These are phyloP conservation scores for Ophiostoma novo-ulmi DNA, from an alignment of 2,329 filamentous ascomycete genomes.

Conservation along the genomic window DNA sequence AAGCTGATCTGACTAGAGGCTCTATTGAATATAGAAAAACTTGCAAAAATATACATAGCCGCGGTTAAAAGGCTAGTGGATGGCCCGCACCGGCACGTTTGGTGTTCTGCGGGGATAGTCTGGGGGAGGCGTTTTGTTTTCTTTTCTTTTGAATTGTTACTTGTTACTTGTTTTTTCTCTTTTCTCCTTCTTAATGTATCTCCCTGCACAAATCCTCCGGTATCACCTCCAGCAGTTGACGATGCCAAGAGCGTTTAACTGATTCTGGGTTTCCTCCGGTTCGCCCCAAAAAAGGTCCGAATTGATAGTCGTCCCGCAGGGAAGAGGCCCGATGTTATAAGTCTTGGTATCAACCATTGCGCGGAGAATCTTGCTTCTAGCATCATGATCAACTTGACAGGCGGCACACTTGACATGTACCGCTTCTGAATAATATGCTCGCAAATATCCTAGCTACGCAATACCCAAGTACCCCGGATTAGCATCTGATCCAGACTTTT, in stretches of 20 bases:
- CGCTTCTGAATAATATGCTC: neutral
- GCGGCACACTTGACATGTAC: neutral
- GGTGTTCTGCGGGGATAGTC: slow-evolving; percentile 3
- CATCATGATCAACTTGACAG: neutral
- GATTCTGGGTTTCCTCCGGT: slow-evolving; percentile 3
- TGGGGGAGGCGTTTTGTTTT: neutral
- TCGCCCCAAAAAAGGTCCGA: slow-evolving; percentile 11
- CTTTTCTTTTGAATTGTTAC: neutral
- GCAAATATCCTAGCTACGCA: neutral
- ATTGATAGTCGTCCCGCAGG: slow-evolving; percentile 6
- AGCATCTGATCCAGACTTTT: neutral
- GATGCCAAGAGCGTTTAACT: neutral
- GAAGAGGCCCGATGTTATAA: neutral
- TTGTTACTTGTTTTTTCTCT: neutral
- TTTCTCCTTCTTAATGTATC: neutral
- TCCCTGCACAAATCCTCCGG: neutral
- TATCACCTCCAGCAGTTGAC: neutral
- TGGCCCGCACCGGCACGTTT: neutral
- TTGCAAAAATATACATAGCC: neutral
- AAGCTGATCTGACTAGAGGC: neutral
- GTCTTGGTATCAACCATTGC: neutral
- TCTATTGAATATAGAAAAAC: neutral
- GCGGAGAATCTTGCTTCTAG: slow-evolving; percentile 2
- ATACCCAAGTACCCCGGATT: neutral
- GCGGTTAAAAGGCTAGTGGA: neutral